Percentiles rank a stretch among this genome's conserved stretches.
phyloP scores from a whole-genome alignment of 108 stramenopile genomes.

The Skeletonema marinoi region DNA sequence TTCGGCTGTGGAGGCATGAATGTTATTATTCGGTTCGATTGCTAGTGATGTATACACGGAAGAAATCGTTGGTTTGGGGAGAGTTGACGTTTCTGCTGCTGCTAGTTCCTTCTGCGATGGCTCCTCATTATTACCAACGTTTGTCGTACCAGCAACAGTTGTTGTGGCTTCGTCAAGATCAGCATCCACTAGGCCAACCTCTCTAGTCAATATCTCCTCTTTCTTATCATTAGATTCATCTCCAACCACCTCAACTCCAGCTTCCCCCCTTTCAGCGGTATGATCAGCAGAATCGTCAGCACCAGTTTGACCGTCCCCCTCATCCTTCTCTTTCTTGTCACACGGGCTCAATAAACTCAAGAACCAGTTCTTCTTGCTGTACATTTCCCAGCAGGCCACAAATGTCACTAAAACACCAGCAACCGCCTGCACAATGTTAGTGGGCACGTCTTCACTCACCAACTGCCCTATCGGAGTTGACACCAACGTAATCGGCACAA shows the following conservation, averaged over 20 bases:
- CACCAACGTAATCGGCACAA: constrained; percentile 45
- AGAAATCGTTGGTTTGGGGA: not conserved
- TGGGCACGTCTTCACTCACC: constrained; percentile 10
- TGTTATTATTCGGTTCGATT: not conserved
- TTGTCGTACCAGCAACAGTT: not conserved
- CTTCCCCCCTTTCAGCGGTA: no score
- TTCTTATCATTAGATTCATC: no score
- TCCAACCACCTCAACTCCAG: no score
- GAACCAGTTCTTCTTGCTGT: constrained; percentile 16
- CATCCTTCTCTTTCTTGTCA: not conserved
- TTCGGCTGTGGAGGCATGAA: not conserved
- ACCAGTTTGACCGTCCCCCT: not conserved
- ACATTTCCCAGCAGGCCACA: constrained; percentile 23
- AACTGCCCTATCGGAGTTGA: constrained; percentile 48
- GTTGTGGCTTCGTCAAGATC: not conserved
- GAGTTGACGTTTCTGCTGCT: not conserved
- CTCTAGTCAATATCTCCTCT: no score
- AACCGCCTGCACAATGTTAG: constrained; percentile 11
- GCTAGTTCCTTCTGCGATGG: not conserved
- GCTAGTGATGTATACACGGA: not conserved
- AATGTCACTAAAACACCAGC: constrained; percentile 24
- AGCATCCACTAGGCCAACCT: not conserved
- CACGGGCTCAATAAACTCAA: not conserved
- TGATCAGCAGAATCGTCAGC: not conserved
- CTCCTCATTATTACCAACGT: not conserved